Evolutionary conservation across 106 monocot species (phyloP).

Genomic region (Dendrobium chrysotoxum): DNA sequence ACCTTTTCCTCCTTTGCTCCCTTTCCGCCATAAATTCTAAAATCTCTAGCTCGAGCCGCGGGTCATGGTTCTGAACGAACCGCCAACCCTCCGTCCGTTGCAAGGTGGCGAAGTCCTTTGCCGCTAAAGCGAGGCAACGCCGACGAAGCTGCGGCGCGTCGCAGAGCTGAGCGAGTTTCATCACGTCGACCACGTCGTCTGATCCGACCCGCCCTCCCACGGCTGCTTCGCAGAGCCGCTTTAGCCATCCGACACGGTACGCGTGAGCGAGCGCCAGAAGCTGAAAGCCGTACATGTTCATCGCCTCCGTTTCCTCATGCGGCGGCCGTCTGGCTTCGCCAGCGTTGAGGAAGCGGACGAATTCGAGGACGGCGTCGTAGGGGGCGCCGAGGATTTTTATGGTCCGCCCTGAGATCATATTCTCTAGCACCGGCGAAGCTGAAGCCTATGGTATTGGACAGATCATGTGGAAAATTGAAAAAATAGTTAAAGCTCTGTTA

Average conservation of each 20-base stretch:
- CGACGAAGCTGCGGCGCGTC: slow-evolving; percentile 58
- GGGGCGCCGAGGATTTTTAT: slow-evolving; percentile 66
- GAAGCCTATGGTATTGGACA: slow-evolving; percentile 32
- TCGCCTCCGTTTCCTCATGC: slow-evolving; percentile 12
- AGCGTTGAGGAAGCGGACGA: slow-evolving; percentile 54
- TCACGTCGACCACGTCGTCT: slow-evolving; percentile 29
- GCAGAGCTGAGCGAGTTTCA: slow-evolving; percentile 46
- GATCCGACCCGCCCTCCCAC: slow-evolving; percentile 20
- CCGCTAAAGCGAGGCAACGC: slow-evolving; percentile 46
- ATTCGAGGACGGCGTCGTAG: slow-evolving; percentile 57
- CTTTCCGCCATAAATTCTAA: slow-evolving; percentile 45
- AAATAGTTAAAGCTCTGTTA: not conserved
- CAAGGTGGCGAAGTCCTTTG: slow-evolving; percentile 39
- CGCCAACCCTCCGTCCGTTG: slow-evolving; percentile 65
- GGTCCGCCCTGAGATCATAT: slow-evolving; percentile 21
- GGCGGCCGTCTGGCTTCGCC: not conserved
- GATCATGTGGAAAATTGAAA: not conserved
- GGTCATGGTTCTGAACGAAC: slow-evolving; percentile 49
- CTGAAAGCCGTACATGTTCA: slow-evolving; percentile 32
- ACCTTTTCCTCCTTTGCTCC: slow-evolving; percentile 49
- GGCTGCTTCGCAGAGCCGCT: slow-evolving; percentile 32
- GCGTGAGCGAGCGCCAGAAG: slow-evolving; percentile 51
- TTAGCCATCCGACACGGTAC: slow-evolving; percentile 51
- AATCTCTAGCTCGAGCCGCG: slow-evolving; percentile 61
- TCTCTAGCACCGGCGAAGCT: slow-evolving; percentile 73